phyloP scores from a whole-genome alignment of 441 rosid species.

The Populus hybrid region DNA sequence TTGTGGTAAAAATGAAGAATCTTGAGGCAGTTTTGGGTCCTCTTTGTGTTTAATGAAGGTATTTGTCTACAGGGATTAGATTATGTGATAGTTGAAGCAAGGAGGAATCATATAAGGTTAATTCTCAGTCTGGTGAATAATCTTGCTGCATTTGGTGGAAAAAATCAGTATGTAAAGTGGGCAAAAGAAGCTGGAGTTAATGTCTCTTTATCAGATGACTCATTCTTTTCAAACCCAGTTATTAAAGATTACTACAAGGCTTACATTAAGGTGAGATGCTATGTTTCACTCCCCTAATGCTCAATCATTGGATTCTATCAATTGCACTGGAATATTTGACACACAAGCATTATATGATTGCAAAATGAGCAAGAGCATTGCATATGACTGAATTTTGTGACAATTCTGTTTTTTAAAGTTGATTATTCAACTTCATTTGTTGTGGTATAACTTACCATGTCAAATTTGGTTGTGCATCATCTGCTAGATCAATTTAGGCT shows the following conservation, averaged over 20 bases:
- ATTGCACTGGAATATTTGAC: not conserved
- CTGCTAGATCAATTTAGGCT: not conserved
- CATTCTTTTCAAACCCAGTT: slow-evolving; percentile 34
- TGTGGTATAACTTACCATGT: not conserved
- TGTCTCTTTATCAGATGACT: slow-evolving; percentile 29
- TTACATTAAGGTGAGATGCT: slow-evolving; percentile 31
- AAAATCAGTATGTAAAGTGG: slow-evolving; percentile 53
- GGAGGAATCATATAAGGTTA: slow-evolving; percentile 37
- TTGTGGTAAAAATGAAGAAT: not conserved
- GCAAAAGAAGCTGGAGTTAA: slow-evolving; percentile 35
- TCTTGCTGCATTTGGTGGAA: slow-evolving; percentile 50
- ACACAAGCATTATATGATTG: not conserved
- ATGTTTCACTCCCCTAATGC: not conserved
- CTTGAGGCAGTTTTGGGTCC: not conserved
- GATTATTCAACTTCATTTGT: not conserved
- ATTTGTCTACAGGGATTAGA: slow-evolving; percentile 36
- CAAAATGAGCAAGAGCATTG: not conserved
- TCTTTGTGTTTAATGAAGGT: not conserved
- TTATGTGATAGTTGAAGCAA: slow-evolving; percentile 45
- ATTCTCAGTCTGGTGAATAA: slow-evolving; percentile 52
- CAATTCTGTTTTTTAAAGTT: not conserved
- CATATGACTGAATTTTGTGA: not conserved
- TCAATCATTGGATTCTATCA: not conserved
- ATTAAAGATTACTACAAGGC: slow-evolving; percentile 36
- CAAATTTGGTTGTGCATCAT: not conserved